Evolutionary conservation across 2,329 filamentous ascomycete genomes (phyloP), one percentile per base, ranked within the genome.

Genomic region (Sporothrix variecibatus): DNA sequence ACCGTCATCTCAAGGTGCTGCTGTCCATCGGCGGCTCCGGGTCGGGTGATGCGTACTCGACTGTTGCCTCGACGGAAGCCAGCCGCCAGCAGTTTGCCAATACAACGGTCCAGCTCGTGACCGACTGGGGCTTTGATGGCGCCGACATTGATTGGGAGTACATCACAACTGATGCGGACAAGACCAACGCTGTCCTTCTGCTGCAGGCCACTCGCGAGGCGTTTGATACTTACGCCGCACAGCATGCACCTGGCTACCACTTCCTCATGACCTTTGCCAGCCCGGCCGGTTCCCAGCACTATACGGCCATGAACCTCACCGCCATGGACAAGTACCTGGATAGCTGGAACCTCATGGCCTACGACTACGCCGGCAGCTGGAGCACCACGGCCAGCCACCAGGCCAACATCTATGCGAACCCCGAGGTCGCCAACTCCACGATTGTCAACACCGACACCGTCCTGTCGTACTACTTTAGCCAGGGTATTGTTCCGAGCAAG

Each of bases 11-110:
- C 74, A 97, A 97, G 82, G 87, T 92, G 1, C 83, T 96, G n/a
- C 86, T 96, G 9, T 94, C 91, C 49, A 92, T 97, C 75, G 94
- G 94, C 56, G 94, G 94, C 20, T 96, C 91, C 90, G 93, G 90
- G 0, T 94, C 92, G 80, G 93, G 91, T 3, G 82, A 87, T 72
- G 92, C 93, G 78, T 94, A 95, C 79, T 85, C 89, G 0, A 83
- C 84, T 7, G 88, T 91, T 0, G 89, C 89, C 0, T 89, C 89
- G 23, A 91, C 91, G 0, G 85, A 86, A 0, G 83, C 85, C 6
- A 89, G 91, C 8, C 88, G 93, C 15, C 83, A 84, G 75, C 86
- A 76, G 1, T 97, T 97, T 80, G 93, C 93, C 0, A 81, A 86
- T 17, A 90, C 87, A 26, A 91, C 93, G 8, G 90, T 94, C 4